A percentile compares a stretch with the other conserved stretches of the same genome.
These are phyloP conservation scores for Naumovozyma baii DNA, from an alignment of 805 yeast genomes.

Conservation along the genomic window DNA sequence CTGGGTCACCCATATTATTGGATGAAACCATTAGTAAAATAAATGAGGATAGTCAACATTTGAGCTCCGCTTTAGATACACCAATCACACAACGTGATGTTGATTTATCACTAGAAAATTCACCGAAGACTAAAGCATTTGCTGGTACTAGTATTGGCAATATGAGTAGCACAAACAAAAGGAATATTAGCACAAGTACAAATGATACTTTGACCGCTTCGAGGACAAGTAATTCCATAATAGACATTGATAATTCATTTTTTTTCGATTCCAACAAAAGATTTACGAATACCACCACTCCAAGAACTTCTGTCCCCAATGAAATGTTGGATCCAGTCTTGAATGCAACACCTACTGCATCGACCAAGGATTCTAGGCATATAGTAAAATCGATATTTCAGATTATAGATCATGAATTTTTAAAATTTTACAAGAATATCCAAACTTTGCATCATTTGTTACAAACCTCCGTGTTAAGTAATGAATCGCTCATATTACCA, in stretches of 20 bases:
- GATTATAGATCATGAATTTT: constrained; percentile 22
- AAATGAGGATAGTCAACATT: not conserved
- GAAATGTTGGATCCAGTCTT: not conserved
- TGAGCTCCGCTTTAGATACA: not conserved
- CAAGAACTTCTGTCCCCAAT: not conserved
- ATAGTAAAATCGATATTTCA: constrained; percentile 5
- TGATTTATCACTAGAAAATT: not conserved
- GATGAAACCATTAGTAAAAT: not conserved
- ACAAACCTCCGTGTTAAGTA: constrained; percentile 15
- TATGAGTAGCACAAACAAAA: not conserved
- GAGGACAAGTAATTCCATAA: not conserved
- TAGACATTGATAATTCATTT: not conserved
- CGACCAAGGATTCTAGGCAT: not conserved
- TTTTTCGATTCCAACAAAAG: not conserved
- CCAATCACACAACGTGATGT: not conserved
- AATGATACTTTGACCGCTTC: constrained; percentile 8
- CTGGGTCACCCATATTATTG: not conserved
- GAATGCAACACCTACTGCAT: constrained; percentile 1
- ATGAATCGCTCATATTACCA: constrained; percentile 34
- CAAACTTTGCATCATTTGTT: constrained; percentile 23
- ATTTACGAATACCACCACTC: not conserved
- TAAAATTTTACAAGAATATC: constrained; percentile 23
- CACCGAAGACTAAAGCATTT: not conserved
- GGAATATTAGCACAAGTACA: constrained; percentile 15
- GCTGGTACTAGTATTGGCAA: not conserved